Evolutionary conservation across 2,329 filamentous ascomycete genomes (phyloP), one percentile per base, ranked within the genome.

Genomic region (Dissoconium aciculare): DNA sequence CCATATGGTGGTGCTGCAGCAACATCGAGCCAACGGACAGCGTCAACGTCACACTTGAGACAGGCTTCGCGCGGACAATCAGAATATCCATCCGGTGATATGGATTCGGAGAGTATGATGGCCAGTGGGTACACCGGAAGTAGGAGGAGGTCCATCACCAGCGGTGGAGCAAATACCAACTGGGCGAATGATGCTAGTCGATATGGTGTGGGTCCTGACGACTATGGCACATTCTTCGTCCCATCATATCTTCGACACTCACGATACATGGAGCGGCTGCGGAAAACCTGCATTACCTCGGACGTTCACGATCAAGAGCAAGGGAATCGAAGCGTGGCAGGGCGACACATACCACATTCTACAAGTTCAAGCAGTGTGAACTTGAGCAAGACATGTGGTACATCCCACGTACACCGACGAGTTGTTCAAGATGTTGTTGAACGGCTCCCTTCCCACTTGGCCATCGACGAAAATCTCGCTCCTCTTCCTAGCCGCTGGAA

Each of bases 381-480:
- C 46, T 53, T 76, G 34, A 66, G 69, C 53, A 73, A 71, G 51
- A 67, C 74, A 47, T 58, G 68, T 12, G 63, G 76, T 3, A 69
- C 68, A 16, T 26, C 11, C 5, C 33, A 40, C 27, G 24, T 34
- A 15, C 77, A 91, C 55, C 69, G 79, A 32, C 84, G 82, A 12
- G 71, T 91, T 58, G 73, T 79, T 11, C 82, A 82, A 54, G 83
- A 91, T 47, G 67, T 92, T 37, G 75, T 91, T 44, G 87, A 94
- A 58, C 74, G 80, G 41, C 61, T 72, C 16, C 69, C 76, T 0
- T 55, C 63, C 1, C 49, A 58, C 4, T 21, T 28, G 5, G 30
- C 28, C 4, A 40, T 46, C 19, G 70, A 77, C 21, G 70, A 78
- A 17, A 71, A 78, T 28, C 52, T 81, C 25, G 64, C 70, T 34